Evolutionary conservation across 2,329 filamentous ascomycete species (phyloP).

Genomic region (Pseudogymnoascus sp.): DNA sequence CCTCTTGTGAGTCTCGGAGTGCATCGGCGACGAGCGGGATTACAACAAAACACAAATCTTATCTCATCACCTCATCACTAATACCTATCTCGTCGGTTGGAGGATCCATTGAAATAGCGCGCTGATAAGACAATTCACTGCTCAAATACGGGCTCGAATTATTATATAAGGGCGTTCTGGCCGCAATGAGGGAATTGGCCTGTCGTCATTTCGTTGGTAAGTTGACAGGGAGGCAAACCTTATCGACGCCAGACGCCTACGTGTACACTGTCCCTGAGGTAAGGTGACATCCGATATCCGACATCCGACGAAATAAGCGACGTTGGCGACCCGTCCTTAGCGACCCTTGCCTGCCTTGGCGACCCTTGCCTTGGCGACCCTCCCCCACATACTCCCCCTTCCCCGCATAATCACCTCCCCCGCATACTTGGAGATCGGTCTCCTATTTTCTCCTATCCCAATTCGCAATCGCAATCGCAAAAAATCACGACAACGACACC

Average conservation of each 20-base stretch:
- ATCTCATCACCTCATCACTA: background rate
- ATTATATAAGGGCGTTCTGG: background rate
- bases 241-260: background rate
- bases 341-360: background rate
- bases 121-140: background rate
- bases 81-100: background rate
- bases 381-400: background rate
- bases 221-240: background rate
- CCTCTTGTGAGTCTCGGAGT: background rate
- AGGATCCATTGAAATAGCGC: background rate
- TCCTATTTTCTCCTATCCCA: background rate
- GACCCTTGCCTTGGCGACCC: background rate
- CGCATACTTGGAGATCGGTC: background rate
- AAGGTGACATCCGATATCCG: constrained; percentile 1
- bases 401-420: background rate
- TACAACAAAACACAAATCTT: background rate
- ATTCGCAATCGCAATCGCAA: background rate
- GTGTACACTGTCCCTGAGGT: background rate
- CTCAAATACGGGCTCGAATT: background rate
- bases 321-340: background rate
- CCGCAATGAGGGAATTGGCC: background rate
- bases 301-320: background rate
- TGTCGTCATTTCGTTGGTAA: background rate
- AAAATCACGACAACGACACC: background rate
- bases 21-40: background rate